Base-by-base conservation (phyloP, 192 early-diverging fungal species). In the Mortierella antarctica region DNA sequence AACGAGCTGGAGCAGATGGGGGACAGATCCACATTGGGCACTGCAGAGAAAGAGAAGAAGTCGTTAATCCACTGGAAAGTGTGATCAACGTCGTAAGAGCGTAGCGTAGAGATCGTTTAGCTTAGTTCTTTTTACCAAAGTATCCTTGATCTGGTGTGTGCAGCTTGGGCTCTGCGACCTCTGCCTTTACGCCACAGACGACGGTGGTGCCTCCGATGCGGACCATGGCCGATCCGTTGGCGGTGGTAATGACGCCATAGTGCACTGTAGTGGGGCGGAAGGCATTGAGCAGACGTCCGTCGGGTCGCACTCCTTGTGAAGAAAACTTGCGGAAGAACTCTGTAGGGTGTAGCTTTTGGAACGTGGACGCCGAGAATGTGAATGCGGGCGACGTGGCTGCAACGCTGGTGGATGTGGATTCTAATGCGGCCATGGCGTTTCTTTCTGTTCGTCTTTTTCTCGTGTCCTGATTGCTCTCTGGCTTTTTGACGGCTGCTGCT, bases 121-220 rank as follows among this genome's bases (percentile, higher is more conserved):
- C n/a, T 65, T 52, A 5, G n/a, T n/a, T 20, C 50, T 55, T 15
- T 44, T 59, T 73, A 94, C 93, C 91, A 18, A 99, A 84, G 66
- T 90, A 98, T 13, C 97, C 96, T 48, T 89, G 72, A 52, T 87
- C 82, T 18, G 96, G 95, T 1, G 44, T 42, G 49, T 85, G 86
- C 31, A 95, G 78, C 23, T 85, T 83, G 39, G 97, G 96, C 69
- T 93, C 91, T 39, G 94, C 86, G 5, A 97, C 94, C 83, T 98
- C 95, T 20, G 94, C 96, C 80, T 99, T 99, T 61, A 99, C 91
- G 18, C 96, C 97, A 70, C 96, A 98, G 7, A 97, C 86, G 15
- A 96, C 93, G 12, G 92, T 96, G 2, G 96, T 97, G 44, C 94
- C 91, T 41, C 97, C 97, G 11, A 96, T 74, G 44, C 94, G 88